A percentile compares a stretch with the other conserved stretches of the same genome.
These are phyloP conservation scores for Neurospora sp. DNA, from an alignment of 495 filamentous ascomycete genomes.

Conservation along the genomic window DNA sequence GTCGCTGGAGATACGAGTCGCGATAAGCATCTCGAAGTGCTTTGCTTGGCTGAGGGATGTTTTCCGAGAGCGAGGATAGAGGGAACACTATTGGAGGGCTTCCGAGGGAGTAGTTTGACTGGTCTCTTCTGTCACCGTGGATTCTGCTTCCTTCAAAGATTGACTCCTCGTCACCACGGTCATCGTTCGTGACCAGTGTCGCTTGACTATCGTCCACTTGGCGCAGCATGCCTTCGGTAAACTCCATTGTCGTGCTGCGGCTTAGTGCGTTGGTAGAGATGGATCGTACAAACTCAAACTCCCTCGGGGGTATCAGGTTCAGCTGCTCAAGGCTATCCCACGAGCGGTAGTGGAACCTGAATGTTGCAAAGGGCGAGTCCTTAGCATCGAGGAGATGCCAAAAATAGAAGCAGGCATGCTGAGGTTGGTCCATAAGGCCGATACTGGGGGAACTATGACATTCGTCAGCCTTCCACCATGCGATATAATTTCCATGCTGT, in stretches of 20 bases:
- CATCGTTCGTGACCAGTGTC: background rate
- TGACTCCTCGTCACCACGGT: background rate
- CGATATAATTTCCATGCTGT: background rate
- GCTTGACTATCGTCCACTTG: background rate
- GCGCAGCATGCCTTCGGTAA: background rate
- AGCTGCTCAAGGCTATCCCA: slow-evolving; percentile 31
- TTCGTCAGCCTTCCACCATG: slow-evolving; percentile 4
- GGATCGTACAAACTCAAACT: slow-evolving; percentile 6
- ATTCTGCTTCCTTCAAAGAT: background rate
- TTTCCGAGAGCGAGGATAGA: background rate
- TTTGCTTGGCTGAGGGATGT: slow-evolving; percentile 17
- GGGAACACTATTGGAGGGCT: slow-evolving; percentile 21
- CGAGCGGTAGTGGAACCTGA: slow-evolving; percentile 41
- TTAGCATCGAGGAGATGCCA: slow-evolving; percentile 37
- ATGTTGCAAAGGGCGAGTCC: slow-evolving; percentile 36
- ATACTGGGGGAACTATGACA: slow-evolving; percentile 28
- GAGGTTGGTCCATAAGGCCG: slow-evolving; percentile 36
- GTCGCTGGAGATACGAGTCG: slow-evolving; percentile 26
- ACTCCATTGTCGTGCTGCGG: background rate
- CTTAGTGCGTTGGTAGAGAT: slow-evolving; percentile 4
- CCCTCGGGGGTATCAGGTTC: slow-evolving; percentile 23
- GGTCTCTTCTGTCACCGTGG: background rate
- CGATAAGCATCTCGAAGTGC: slow-evolving; percentile 9
- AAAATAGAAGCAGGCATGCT: slow-evolving; percentile 37
- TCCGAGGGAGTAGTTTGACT: slow-evolving; percentile 13